Evolutionary conservation across 2,329 filamentous ascomycete genomes (phyloP).

Genomic region (Cordyceps militaris): DNA sequence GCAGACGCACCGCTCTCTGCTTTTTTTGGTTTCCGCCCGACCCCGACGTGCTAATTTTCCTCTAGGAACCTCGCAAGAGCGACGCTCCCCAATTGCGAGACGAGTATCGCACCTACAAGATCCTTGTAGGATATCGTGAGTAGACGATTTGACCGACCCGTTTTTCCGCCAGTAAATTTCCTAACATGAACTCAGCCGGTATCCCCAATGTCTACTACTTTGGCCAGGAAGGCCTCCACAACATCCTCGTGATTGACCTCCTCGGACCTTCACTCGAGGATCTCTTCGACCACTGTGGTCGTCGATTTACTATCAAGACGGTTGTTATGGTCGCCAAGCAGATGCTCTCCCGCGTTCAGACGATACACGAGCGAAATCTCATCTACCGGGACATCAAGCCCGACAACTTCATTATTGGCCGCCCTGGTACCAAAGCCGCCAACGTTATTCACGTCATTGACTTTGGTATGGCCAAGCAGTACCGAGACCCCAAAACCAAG

Average conservation of each 20-base stretch:
- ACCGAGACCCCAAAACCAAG: conserved; percentile 96
- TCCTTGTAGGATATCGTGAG: conserved; percentile 97
- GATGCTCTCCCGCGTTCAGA: conserved; percentile 90
- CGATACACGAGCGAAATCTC: conserved; percentile 96
- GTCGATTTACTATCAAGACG: conserved; percentile 93
- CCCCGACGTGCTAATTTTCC: background rate
- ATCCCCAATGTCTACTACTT: conserved; percentile 99
- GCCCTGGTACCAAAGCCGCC: conserved; percentile 84
- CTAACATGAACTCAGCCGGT: conserved; percentile 55
- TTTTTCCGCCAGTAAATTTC: conserved; percentile 5
- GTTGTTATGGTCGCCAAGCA: conserved; percentile 99
- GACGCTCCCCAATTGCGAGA: conserved; percentile 96
- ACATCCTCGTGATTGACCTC: conserved; percentile 96
- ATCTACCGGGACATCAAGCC: conserved; percentile 99
- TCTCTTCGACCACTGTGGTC: conserved; percentile 93
- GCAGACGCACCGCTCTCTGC: background rate
- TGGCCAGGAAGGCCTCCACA: conserved; percentile 95
- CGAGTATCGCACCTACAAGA: conserved; percentile 99
- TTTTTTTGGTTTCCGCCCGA: background rate
- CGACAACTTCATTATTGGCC: conserved; percentile 96
- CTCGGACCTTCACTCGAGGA: conserved; percentile 93
- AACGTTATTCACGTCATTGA: conserved; percentile 99
- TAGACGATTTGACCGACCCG: conserved; percentile 24
- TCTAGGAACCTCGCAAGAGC: conserved; percentile 94
- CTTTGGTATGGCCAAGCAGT: conserved; percentile 99